phyloP scores from a whole-genome alignment of 768 basidiomycete genomes.

The Naganishia onofrii region DNA sequence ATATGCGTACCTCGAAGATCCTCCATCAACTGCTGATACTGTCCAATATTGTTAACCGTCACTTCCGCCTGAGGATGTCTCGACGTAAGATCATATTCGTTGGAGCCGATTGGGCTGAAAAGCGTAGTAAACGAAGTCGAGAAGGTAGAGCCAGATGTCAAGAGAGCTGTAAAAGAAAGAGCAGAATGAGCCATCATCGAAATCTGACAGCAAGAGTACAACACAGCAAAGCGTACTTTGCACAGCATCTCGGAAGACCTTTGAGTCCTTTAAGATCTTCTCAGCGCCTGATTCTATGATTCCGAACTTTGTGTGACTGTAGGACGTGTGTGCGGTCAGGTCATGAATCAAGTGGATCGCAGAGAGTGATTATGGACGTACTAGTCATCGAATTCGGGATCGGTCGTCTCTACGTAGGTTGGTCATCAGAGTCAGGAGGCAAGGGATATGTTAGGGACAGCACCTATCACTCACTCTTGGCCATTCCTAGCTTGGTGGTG shows the following conservation, averaged over 20 bases:
- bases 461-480: slow-evolving; percentile 69
- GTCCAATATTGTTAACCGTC: slow-evolving; percentile 73
- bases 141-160: slow-evolving; percentile 53
- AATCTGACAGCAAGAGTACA: not conserved
- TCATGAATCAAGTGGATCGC: slow-evolving; percentile 11
- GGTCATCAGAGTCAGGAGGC: slow-evolving; percentile 24
- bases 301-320: slow-evolving; percentile 66
- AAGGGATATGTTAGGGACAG: not conserved
- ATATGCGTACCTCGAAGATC: slow-evolving; percentile 62
- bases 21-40: slow-evolving; percentile 71
- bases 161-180: slow-evolving; percentile 40
- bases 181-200: not conserved
- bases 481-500: slow-evolving; percentile 80
- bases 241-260: slow-evolving; percentile 79
- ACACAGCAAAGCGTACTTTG: slow-evolving; percentile 56
- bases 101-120: slow-evolving; percentile 53
- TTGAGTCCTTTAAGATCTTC: slow-evolving; percentile 88
- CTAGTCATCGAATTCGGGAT: slow-evolving; percentile 87
- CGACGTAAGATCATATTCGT: slow-evolving; percentile 71
- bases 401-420: slow-evolving; percentile 64
- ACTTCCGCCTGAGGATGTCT: slow-evolving; percentile 74
- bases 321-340: not conserved
- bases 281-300: slow-evolving; percentile 75
- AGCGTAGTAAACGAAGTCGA: slow-evolving; percentile 51
- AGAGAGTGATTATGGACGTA: slow-evolving; percentile 31